Base-by-base conservation (phyloP, 257 asterid species). In the Plantago ovata region DNA sequence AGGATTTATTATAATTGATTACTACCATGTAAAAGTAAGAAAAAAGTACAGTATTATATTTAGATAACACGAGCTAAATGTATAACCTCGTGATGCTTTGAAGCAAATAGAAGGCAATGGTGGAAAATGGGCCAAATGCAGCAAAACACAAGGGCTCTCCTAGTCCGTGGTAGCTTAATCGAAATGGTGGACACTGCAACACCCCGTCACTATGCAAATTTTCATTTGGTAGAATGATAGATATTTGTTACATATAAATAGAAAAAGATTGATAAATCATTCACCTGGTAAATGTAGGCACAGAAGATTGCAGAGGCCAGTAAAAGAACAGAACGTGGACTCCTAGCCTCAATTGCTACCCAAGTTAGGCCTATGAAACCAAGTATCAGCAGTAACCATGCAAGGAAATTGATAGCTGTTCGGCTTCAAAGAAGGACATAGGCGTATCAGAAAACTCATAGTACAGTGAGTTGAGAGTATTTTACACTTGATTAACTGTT, bases 241-340 rank as follows among this genome's bases (percentile, higher is more conserved):
- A n/a, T n/a, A n/a, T n/a, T n/a, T n/a, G n/a, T n/a, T n/a, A n/a
- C n/a, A 1, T 16, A 2, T 8, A 2, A 44, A 1, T 44, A 6
- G 3, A 15, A 11, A 11, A 2, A 44, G 19, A n/a, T 13, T 13
- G 15, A 3, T 11, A 44, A 10, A 44, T 6, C 0, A 2, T 42
- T 3, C 24, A 82, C 89, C 85, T 79, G 84, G 57, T 82, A 79
- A 33, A 74, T 56, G 66, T 69, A 76, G 54, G 81, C 81, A 13
- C 85, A 82, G 59, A 66, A 58, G 18, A 79, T 53, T 20, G 84
- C 73, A 61, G 75, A 69, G n/a, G 74, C 61, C 54, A 82, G 51
- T 62, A 82, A 39, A 4, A 79, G 55, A 28, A 82, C 61, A 15
- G 89, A 67, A 14, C 69, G 66, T 32, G 68, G 15, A 45, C 52